Conservation (phyloP, 2,329 filamentous ascomycete genomes). For the Pyrenophora tritici-repentis region DNA sequence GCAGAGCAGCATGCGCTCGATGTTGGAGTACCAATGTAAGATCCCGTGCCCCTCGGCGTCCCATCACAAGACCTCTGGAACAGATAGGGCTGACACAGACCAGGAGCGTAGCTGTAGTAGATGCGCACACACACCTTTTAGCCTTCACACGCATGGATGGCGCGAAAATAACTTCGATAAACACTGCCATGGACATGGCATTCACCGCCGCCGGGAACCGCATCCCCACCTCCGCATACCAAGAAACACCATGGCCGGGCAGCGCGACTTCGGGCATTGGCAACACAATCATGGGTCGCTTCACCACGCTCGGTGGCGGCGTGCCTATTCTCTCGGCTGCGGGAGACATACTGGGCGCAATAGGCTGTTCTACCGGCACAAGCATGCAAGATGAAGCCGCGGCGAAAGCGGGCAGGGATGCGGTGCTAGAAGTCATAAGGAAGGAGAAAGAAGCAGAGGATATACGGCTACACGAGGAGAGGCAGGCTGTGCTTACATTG, state of each 20-base stretch:
- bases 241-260: conserved; percentile 56
- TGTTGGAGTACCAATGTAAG: conserved; percentile 43
- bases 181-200: conserved; percentile 66
- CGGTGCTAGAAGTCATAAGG: conserved; percentile 43
- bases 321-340: conserved; percentile 54
- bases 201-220: conserved; percentile 61
- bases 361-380: conserved; percentile 60
- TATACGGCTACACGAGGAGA: conserved; percentile 23
- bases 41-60: neutral
- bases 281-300: conserved; percentile 55
- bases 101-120: conserved; percentile 56
- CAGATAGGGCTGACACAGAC: neutral
- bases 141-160: conserved; percentile 53
- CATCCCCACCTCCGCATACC: conserved; percentile 56
- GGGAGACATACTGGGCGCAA: conserved; percentile 57
- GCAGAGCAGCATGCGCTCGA: conserved; percentile 33
- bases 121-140: conserved; percentile 51
- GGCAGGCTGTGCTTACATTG: conserved; percentile 25
- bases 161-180: conserved; percentile 57
- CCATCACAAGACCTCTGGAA: neutral
- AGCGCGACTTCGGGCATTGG: conserved; percentile 56
- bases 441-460: conserved; percentile 25
- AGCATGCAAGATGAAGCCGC: conserved; percentile 59
- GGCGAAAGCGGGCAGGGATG: conserved; percentile 57
- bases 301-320: conserved; percentile 59